Evolutionary conservation across 1,284 basidiomycete species (phyloP), one percentile per base, ranked within the genome.

Genomic region (Mycosarcoma maydis): DNA sequence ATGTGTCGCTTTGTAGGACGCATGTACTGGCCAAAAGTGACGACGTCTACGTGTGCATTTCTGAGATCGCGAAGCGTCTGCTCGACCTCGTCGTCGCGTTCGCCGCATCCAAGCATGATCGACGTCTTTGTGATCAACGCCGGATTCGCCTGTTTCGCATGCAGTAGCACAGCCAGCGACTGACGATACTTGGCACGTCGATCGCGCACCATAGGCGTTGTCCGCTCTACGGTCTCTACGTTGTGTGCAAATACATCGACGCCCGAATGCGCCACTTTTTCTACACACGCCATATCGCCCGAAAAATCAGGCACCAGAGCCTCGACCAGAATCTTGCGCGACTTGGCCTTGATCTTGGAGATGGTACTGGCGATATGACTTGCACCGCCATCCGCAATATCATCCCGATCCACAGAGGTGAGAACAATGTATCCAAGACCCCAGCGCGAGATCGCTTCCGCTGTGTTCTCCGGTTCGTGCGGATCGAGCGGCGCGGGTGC

Each of bases 11-110:
- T 98, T 2, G 96, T 98, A 1, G 96, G 96, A 40, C 96, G 90
- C 96, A 99, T 98, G 84, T 99, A 99, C 84, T 99, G 96, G 1
- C 96, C 96, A 80, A 99, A 98, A 0, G 96, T 99, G 27, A 99
- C 94, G 9, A 99, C 95, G 80, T 98, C 94, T 30, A 98, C 95
- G 65, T 93, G 86, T 33, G 88, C 86, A 67, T 89, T 90, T 37
- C 95, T 89, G 4, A 98, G 86, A 72, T 95, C 95, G 92, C 80
- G 29, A 6, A 99, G 86, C 1, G 94, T 89, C 77, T 90, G 88
- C 82, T 90, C 84, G 4, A 99, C 80, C 82, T 98, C 92, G 6
- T 90, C 89, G 53, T 90, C 88, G 39, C 86, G 87, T 85, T 99
- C 96, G 3, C 96, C 96, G 4, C 98, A 90, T 53, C 96, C 96